Conservation (phyloP, 108 stramenopile genomes). For the Cyclotella kingstonii region DNA sequence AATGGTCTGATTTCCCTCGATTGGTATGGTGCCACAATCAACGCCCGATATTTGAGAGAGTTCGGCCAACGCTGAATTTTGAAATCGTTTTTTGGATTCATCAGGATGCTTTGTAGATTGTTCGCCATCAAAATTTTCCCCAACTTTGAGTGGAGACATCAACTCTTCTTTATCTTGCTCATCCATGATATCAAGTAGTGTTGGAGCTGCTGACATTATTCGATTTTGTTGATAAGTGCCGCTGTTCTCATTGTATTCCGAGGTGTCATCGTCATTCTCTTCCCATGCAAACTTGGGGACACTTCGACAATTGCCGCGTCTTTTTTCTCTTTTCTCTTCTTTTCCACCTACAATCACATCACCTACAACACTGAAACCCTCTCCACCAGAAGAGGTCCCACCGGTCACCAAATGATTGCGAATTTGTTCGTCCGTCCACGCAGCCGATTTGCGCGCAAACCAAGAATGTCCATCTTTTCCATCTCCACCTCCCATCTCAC, state of each 20-base stretch:
- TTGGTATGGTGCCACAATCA: background rate
- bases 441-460: conserved; percentile 38
- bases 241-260: background rate
- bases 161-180: conserved; percentile 36
- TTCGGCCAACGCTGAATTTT: conserved; percentile 32
- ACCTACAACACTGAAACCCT: conserved; percentile 19
- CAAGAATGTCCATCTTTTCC: conserved; percentile 15
- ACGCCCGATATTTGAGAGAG: conserved; percentile 22
- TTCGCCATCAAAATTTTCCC: conserved; percentile 1
- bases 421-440: conserved; percentile 39
- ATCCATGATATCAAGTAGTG: conserved; percentile 41
- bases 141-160: conserved; percentile 15
- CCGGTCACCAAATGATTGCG: conserved; percentile 25
- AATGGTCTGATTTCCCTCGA: conserved; percentile 19
- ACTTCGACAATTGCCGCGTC: conserved; percentile 7
- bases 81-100: background rate
- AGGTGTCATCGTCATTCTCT: conserved; percentile 17
- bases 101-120: background rate
- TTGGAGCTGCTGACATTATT: conserved; percentile 16
- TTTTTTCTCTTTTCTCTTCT: conserved; percentile 6
- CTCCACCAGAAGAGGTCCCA: conserved; percentile 1
- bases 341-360: conserved; percentile 30
- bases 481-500: conserved; percentile 3
- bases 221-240: background rate
- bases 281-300: conserved; percentile 37